Evolutionary conservation across 805 yeast species (phyloP).

Genomic region (Myxozyma udenii): DNA sequence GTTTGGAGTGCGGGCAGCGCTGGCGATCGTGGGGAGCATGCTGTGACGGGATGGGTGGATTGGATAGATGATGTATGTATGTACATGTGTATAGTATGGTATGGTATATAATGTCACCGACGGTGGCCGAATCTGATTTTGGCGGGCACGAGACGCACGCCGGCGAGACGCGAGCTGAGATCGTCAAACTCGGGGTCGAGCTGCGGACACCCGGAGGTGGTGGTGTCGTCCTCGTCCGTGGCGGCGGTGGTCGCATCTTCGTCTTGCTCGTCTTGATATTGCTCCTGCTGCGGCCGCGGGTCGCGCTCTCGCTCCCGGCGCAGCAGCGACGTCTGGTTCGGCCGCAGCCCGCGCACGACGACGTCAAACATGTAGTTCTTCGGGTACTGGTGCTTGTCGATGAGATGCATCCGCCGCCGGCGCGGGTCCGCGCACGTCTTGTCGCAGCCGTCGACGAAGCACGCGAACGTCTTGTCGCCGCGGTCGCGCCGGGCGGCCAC

Average conservation of each 20-base stretch:
- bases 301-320: neutral
- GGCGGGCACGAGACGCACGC: conserved; percentile 11
- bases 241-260: neutral
- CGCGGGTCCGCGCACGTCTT: conserved; percentile 41
- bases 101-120: neutral
- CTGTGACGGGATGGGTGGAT: neutral
- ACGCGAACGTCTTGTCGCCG: conserved; percentile 45
- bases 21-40: conserved; percentile 13
- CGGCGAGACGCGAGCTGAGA: conserved; percentile 3
- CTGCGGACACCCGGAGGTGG: conserved; percentile 8
- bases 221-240: neutral
- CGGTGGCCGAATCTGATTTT: conserved; percentile 22
- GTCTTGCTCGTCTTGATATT: neutral
- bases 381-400: conserved; percentile 53
- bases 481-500: conserved; percentile 38
- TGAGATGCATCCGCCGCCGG: conserved; percentile 49
- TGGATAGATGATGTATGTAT: neutral
- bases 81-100: neutral
- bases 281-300: neutral
- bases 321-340: conserved; percentile 23
- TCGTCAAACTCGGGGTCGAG: conserved; percentile 10
- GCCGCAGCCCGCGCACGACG: conserved; percentile 22
- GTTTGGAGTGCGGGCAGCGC: conserved; percentile 60
- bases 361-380: conserved; percentile 31
- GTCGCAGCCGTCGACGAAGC: conserved; percentile 47